Conservation (phyloP, 306 rosid species). For the Fragaria iinumae region DNA sequence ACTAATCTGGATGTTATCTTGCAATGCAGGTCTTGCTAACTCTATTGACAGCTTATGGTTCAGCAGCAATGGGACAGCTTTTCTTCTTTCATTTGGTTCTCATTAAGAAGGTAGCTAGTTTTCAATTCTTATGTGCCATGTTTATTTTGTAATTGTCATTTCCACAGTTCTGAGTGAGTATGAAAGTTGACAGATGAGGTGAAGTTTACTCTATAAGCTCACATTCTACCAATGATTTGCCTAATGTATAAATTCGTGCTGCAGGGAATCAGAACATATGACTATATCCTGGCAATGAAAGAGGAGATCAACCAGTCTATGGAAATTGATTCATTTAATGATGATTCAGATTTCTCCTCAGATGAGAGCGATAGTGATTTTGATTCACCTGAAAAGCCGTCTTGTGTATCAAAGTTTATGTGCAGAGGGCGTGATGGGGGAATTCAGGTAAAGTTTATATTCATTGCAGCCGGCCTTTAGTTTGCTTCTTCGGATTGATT, state of each 20-base stretch:
- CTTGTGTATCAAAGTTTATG: conserved; percentile 59
- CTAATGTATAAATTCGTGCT: conserved; percentile 4
- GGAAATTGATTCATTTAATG: conserved; percentile 61
- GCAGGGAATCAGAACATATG: conserved; percentile 96
- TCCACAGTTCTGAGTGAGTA: not conserved
- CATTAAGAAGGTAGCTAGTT: conserved; percentile 65
- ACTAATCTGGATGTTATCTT: conserved; percentile 20
- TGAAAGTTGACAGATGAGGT: not conserved
- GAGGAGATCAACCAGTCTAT: conserved; percentile 57
- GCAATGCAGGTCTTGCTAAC: conserved; percentile 75
- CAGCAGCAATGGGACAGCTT: conserved; percentile 94
- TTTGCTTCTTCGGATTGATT: not conserved
- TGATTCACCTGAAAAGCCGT: conserved; percentile 81
- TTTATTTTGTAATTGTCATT: not conserved
- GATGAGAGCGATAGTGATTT: conserved; percentile 68
- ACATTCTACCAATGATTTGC: not conserved
- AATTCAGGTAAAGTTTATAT: conserved; percentile 43
- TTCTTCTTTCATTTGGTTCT: conserved; percentile 93
- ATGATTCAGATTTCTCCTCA: conserved; percentile 79
- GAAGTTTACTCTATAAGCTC: not conserved
- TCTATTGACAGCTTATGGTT: conserved; percentile 66
- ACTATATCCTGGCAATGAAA: conserved; percentile 90
- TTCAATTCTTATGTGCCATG: not conserved
- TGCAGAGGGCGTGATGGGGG: conserved; percentile 46
- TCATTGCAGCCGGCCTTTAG: conserved; percentile 3